Base-by-base conservation (phyloP, 2,329 filamentous ascomycete species). In the Raffaelea albimanens region DNA sequence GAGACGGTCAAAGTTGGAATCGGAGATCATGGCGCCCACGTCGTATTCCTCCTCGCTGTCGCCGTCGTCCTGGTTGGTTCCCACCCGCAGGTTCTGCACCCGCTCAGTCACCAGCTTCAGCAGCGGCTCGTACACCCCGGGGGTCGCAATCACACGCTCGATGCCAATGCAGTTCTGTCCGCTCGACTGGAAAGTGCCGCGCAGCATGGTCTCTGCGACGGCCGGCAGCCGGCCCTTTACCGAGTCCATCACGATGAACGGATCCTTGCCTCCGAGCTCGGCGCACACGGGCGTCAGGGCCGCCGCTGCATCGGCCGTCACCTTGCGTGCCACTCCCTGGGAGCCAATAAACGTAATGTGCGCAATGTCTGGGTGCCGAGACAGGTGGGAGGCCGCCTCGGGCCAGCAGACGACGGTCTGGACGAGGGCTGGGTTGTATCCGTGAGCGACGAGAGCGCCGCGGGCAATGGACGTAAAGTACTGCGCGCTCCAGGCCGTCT, bases 151-250 rank as follows among this genome's bases (percentile, higher is more conserved):
- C 59, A 97, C 83, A 48, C 93, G 85, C 69, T 98, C 93, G 56
- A 96, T 91, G 47, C 93, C 93, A 60, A 98, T 91, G 67, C 93
- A 98, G 68, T 98, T 98, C 65, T 98, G 93, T 1, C 93, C 93
- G 16, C 89, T 84, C 45, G 89, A 89, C 66, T 98, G 93, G 67
- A 97, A 98, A 10, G 87, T 88, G 45, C 91, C 93, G 46, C 93
- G 82, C 68, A 98, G 83, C 52, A 97, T 78, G 53, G 94, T 85
- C 52, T 89, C 86, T 36, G 79, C 77, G 44, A 97, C 82, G 39
- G 85, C 80, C 4, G 78, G 67, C 50, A 97, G 72, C 57, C 88
- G 76, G 49, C 62, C 59, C 43, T 65, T 65, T 3, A 83, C 75
- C 39, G 93, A 88, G 63, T 96, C 89, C 38, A 97, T 80, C 20